phyloP scores from a whole-genome alignment of 768 basidiomycete species.

The Mrakia frigida region DNA sequence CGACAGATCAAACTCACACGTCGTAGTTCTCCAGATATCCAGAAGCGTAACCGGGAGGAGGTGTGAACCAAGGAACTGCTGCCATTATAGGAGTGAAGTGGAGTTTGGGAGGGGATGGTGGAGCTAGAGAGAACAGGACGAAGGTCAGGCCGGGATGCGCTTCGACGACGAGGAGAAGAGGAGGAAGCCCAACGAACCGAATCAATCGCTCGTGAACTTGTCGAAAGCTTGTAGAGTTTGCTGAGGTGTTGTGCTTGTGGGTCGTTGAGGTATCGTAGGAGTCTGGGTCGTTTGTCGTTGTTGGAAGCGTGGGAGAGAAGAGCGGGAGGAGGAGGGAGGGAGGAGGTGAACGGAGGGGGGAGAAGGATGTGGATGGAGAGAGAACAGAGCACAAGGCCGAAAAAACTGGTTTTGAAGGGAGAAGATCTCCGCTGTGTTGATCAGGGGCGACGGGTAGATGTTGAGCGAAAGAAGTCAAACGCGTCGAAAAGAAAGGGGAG shows the following conservation, averaged over 20 bases:
- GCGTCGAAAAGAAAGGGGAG: background rate
- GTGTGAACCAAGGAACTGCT: background rate
- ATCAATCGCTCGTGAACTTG: background rate
- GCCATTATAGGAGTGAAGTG: background rate
- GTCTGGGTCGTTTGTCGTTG: background rate
- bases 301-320: background rate
- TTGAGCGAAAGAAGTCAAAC: background rate
- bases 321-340: background rate
- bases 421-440: background rate
- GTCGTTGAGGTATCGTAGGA: background rate
- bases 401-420: background rate
- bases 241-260: slow-evolving; percentile 3
- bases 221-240: background rate
- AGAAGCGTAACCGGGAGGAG: background rate
- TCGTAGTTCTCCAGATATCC: slow-evolving; percentile 1
- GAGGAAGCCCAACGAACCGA: background rate
- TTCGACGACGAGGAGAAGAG: background rate
- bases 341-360: background rate
- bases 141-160: background rate
- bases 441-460: slow-evolving; percentile 1
- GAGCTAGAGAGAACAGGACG: background rate
- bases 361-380: background rate
- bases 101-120: too few relatives aligned
- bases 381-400: background rate
- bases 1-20: background rate